A percentile compares a stretch with the other conserved stretches of the same genome.
Evolutionary conservation across 441 rosid species (phyloP).

Genomic region (Populus hybrid): DNA sequence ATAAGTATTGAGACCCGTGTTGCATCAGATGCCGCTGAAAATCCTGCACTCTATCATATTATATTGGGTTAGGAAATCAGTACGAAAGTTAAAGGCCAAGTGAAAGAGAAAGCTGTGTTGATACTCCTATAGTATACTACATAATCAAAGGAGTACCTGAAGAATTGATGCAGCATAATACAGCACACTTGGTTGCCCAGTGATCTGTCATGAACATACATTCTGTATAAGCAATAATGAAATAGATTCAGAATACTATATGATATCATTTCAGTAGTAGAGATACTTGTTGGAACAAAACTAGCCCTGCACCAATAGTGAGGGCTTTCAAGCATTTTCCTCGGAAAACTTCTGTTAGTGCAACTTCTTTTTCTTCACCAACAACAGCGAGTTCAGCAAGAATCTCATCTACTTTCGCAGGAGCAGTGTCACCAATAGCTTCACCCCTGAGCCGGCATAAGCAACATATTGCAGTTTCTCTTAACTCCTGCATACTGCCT

Average conservation of each 20-base stretch:
- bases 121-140: background rate
- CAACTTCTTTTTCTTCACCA: constrained; percentile 70
- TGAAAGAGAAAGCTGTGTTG: background rate
- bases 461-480: constrained; percentile 56
- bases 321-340: constrained; percentile 96
- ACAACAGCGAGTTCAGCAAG: constrained; percentile 61
- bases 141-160: constrained; percentile 46
- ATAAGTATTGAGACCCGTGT: constrained; percentile 91
- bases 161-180: constrained; percentile 93
- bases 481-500: constrained; percentile 65
- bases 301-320: constrained; percentile 79
- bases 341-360: constrained; percentile 58
- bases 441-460: constrained; percentile 76
- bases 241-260: constrained; percentile 14
- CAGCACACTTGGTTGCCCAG: constrained; percentile 99
- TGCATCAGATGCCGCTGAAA: constrained; percentile 94
- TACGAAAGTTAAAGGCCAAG: background rate
- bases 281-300: constrained; percentile 93
- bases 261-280: constrained; percentile 11
- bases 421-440: constrained; percentile 62
- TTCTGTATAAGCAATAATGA: constrained; percentile 12
- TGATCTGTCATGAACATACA: constrained; percentile 59
- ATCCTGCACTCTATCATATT: constrained; percentile 83
- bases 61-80: constrained; percentile 24
- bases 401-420: constrained; percentile 73